Percentiles rank a stretch among this genome's conserved stretches.
Evolutionary conservation across 2,329 filamentous ascomycete genomes (phyloP).

Genomic region (Tolypocladium paradoxum): DNA sequence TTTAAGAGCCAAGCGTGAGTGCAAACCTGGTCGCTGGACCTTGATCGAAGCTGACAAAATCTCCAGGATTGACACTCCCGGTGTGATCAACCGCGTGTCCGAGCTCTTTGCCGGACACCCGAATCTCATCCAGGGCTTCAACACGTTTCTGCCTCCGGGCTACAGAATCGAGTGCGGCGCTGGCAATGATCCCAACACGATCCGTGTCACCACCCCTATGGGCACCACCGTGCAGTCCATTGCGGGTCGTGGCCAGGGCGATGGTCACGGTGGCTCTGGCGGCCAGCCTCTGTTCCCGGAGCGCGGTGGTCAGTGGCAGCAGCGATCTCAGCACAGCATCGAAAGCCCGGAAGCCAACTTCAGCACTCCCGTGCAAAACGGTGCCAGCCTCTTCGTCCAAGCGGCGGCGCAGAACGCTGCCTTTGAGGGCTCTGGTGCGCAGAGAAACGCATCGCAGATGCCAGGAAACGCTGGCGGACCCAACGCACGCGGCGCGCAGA

Average conservation of each 20-base stretch:
- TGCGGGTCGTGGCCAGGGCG: conserved; percentile 40
- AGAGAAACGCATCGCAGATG: conserved; percentile 19
- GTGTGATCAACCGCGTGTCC: conserved; percentile 93
- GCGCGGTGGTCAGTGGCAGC: conserved; percentile 44
- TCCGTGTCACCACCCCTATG: conserved; percentile 92
- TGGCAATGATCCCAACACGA: conserved; percentile 89
- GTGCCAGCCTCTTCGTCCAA: conserved; percentile 35
- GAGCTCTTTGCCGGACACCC: conserved; percentile 93
- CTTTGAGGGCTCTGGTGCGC: conserved; percentile 19
- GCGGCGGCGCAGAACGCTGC: conserved; percentile 25
- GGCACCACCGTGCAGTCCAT: conserved; percentile 94
- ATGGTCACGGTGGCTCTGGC: conserved; percentile 26
- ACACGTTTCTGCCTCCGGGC: conserved; percentile 90
- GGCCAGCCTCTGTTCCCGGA: conserved; percentile 36
- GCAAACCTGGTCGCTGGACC: neutral
- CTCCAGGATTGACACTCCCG: conserved; percentile 80
- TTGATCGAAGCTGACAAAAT: neutral
- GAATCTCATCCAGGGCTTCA: conserved; percentile 92
- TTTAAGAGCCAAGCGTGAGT: conserved; percentile 94
- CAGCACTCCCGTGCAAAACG: conserved; percentile 44
- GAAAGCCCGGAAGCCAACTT: conserved; percentile 54
- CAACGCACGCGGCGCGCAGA: conserved; percentile 42
- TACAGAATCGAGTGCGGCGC: conserved; percentile 95
- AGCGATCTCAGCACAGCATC: conserved; percentile 44
- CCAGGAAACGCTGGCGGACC: conserved; percentile 27